These are phyloP conservation scores for Stephanodiscus triporus DNA, from an alignment of 108 stramenopile species.

Conservation along the genomic window DNA sequence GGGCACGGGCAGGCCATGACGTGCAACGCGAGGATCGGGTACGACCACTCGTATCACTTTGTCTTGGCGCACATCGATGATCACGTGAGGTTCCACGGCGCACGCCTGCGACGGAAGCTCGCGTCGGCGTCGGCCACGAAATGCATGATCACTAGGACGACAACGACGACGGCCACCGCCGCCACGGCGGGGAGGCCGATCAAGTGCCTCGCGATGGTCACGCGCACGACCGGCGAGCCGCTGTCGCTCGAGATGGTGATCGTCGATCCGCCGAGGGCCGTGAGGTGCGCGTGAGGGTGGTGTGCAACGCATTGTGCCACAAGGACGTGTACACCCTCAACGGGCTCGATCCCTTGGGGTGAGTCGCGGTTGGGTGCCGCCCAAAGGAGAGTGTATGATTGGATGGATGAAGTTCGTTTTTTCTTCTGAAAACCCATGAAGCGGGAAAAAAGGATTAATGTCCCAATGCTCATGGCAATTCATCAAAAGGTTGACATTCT, in stretches of 20 bases:
- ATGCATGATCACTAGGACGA: no score
- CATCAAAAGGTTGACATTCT: no score
- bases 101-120: conserved; percentile 51
- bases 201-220: conserved; percentile 88
- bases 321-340: conserved; percentile 91
- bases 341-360: conserved; percentile 91
- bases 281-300: conserved; percentile 72
- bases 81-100: conserved; percentile 89
- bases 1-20: conserved; percentile 68
- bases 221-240: conserved; percentile 75
- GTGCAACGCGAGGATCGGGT: conserved; percentile 84
- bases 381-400: conserved; percentile 2
- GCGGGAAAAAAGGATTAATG: no score
- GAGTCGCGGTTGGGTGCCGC: conserved; percentile 22
- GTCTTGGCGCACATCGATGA: conserved; percentile 87
- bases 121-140: no score
- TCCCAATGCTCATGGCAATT: no score
- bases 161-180: conserved; percentile 6
- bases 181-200: conserved; percentile 69
- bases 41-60: conserved; percentile 94
- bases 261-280: conserved; percentile 88
- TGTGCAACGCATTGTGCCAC: conserved; percentile 92
- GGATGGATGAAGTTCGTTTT: no score
- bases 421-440: no score
- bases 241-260: conserved; percentile 81